A percentile compares a stretch with the other conserved stretches of the same genome.
Conservation (phyloP, 2,329 filamentous ascomycete genomes). For the Ceratocystis variospora region DNA sequence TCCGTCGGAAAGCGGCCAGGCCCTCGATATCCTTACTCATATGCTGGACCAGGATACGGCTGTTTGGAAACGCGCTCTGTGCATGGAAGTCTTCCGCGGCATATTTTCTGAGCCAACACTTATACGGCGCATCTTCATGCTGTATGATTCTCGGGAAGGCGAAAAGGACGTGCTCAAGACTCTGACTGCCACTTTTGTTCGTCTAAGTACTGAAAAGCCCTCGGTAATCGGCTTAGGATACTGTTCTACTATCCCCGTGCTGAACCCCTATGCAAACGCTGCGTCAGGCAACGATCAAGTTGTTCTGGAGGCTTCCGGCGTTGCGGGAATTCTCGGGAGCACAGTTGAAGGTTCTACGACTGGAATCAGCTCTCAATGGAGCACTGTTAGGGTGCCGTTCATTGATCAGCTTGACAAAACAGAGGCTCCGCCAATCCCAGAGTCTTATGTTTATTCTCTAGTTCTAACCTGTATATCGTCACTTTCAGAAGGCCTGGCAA, state of each 20-base stretch:
- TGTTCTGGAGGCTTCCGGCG: constrained; percentile 76
- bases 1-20: constrained; percentile 66
- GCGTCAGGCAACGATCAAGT: constrained; percentile 60
- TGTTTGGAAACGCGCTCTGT: constrained; percentile 75
- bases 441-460: constrained; percentile 86
- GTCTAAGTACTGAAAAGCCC: constrained; percentile 82
- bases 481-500: constrained; percentile 82
- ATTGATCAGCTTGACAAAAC: constrained; percentile 91
- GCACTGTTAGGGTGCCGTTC: constrained; percentile 69
- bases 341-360: constrained; percentile 52
- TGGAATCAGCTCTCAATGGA: constrained; percentile 86
- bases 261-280: constrained; percentile 40
- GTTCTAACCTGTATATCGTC: constrained; percentile 79
- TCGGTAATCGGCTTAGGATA: constrained; percentile 74
- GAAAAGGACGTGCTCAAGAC: constrained; percentile 67
- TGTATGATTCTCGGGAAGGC: constrained; percentile 61
- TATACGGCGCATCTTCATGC: constrained; percentile 62
- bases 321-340: constrained; percentile 73
- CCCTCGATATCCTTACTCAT: constrained; percentile 67
- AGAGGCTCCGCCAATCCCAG: constrained; percentile 68
- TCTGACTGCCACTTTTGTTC: constrained; percentile 77
- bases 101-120: constrained; percentile 71
- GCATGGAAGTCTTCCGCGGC: constrained; percentile 79
- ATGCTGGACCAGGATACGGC: constrained; percentile 75
- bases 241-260: constrained; percentile 69